A percentile compares a stretch with the other conserved stretches of the same genome.
These are phyloP conservation scores for Saxophila tyrrhenica DNA, from an alignment of 495 filamentous ascomycete species.

Conservation along the genomic window DNA sequence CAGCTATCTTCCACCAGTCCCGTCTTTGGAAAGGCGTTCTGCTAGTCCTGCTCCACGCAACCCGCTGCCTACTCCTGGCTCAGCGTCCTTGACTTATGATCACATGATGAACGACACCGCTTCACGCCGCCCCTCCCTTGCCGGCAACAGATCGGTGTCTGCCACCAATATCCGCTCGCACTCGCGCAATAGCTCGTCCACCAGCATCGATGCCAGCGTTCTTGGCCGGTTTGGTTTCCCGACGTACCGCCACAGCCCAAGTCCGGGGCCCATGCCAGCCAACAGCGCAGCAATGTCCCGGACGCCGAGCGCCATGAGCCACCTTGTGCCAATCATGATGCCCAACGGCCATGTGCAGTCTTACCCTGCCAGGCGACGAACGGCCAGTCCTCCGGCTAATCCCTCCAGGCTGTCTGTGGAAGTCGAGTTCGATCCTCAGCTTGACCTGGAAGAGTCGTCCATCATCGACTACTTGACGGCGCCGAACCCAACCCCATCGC, in stretches of 20 bases:
- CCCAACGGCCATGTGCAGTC: conserved; percentile 20
- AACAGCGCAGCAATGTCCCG: conserved; percentile 20
- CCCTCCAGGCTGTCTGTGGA: conserved; percentile 35
- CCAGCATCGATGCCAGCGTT: conserved; percentile 54
- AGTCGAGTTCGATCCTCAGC: conserved; percentile 21
- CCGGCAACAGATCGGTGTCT: conserved; percentile 42
- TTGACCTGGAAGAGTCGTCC: conserved; percentile 44
- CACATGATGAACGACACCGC: conserved; percentile 53
- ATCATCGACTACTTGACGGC: conserved; percentile 67
- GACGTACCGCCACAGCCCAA: conserved; percentile 55
- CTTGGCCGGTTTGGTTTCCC: conserved; percentile 65
- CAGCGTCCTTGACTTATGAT: conserved; percentile 32
- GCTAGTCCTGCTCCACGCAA: conserved; percentile 54
- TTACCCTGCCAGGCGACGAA: conserved; percentile 13
- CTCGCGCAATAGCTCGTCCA: conserved; percentile 41
- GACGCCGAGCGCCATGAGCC: conserved; percentile 22
- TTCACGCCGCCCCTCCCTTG: conserved; percentile 42
- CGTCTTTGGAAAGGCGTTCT: conserved; percentile 43
- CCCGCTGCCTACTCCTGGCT: conserved; percentile 42
- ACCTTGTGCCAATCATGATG: conserved; percentile 19
- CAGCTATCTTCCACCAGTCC: conserved; percentile 33
- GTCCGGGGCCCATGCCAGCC: conserved; percentile 49
- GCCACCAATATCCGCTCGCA: conserved; percentile 40
- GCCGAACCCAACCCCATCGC: conserved; percentile 64
- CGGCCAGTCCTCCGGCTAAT: conserved; percentile 33